These are phyloP conservation scores for Verticillium isaacii DNA, from an alignment of 2,329 filamentous ascomycete genomes.

Conservation along the genomic window DNA sequence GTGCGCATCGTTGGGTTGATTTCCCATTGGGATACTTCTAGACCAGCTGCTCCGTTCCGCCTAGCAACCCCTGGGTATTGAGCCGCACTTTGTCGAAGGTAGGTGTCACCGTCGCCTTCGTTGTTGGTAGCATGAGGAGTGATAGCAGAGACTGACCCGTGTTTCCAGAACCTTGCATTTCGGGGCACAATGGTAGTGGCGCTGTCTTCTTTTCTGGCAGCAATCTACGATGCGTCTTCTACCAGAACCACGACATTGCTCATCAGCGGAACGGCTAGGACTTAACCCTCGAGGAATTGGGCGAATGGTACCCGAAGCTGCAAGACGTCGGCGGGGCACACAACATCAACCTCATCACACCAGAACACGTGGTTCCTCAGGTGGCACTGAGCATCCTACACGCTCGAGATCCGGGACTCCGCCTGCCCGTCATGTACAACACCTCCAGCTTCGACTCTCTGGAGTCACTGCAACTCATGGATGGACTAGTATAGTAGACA, in stretches of 20 bases:
- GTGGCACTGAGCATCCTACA: constrained; percentile 72
- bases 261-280: constrained; percentile 79
- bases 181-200: constrained; percentile 76
- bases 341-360: constrained; percentile 85
- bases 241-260: constrained; percentile 80
- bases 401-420: constrained; percentile 64
- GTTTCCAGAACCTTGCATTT: constrained; percentile 69
- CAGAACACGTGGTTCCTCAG: constrained; percentile 82
- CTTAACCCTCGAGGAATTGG: constrained; percentile 72
- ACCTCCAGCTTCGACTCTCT: constrained; percentile 77
- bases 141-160: constrained; percentile 3
- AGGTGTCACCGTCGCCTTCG: constrained; percentile 13
- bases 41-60: neutral
- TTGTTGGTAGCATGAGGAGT: neutral
- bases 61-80: constrained; percentile 21
- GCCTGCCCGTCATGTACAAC: constrained; percentile 77
- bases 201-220: constrained; percentile 77
- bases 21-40: too few relatives aligned
- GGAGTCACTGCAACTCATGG: constrained; percentile 65
- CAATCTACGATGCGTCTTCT: constrained; percentile 70
- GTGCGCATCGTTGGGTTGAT: too few relatives aligned
- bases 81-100: constrained; percentile 79
- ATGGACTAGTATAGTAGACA: constrained; percentile 67
- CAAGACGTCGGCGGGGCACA: constrained; percentile 77
- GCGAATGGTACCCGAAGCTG: constrained; percentile 77